A percentile compares a stretch with the other conserved stretches of the same genome.
Conservation (phyloP, 208 protist genomes). For the Leishmania guyanensis region DNA sequence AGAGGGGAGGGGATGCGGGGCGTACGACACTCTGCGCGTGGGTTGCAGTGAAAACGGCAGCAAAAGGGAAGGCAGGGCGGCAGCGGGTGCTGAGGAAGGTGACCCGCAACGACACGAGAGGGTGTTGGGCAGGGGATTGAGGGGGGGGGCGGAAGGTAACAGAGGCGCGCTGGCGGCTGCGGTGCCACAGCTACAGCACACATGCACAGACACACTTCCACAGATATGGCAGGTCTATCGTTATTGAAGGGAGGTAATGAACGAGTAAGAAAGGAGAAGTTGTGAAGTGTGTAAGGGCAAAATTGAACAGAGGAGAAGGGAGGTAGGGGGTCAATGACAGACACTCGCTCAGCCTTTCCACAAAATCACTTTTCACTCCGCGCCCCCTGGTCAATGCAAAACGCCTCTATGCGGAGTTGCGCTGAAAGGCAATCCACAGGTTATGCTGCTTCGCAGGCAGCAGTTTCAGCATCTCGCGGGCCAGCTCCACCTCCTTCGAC, state of each 20-base stretch:
- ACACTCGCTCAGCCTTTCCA: neutral
- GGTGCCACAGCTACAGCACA: neutral
- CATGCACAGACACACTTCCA: neutral
- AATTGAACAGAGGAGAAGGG: neutral
- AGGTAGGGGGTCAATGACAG: neutral
- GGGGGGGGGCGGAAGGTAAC: neutral
- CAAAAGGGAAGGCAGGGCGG: neutral
- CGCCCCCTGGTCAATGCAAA: neutral
- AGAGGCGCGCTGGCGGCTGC: neutral
- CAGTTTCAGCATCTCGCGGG: constrained; percentile 54
- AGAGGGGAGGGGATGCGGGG: neutral
- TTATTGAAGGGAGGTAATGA: no score
- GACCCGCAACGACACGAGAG: neutral
- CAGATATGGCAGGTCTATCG: neutral
- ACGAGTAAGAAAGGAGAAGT: neutral
- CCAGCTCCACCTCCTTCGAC: constrained; percentile 39
- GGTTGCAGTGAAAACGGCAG: neutral
- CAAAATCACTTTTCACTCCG: no score
- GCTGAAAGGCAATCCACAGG: constrained; percentile 59
- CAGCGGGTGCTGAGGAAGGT: neutral
- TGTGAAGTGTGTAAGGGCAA: neutral
- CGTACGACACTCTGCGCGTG: neutral
- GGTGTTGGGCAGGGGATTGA: neutral
- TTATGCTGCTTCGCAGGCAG: constrained; percentile 78
- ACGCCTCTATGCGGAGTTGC: constrained; percentile 8